A percentile compares a stretch with the other conserved stretches of the same genome.
These are phyloP conservation scores for Penicillium mononematosum DNA, from an alignment of 495 filamentous ascomycete genomes.

Conservation along the genomic window DNA sequence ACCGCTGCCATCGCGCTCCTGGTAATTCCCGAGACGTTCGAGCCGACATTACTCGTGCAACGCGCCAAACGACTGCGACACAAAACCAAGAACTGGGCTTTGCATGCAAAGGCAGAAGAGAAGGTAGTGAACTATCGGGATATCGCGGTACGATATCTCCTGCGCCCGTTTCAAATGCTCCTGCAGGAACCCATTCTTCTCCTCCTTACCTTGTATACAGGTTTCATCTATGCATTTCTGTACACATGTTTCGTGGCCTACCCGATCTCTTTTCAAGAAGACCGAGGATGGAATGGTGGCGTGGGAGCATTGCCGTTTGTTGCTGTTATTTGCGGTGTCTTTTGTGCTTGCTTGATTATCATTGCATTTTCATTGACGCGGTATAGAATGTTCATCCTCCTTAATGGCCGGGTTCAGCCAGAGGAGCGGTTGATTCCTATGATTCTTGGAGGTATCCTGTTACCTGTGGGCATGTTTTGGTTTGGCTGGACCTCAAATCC, in stretches of 20 bases:
- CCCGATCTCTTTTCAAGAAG: conserved; percentile 49
- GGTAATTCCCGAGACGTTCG: conserved; percentile 55
- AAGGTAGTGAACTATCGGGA: conserved; percentile 22
- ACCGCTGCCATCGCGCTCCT: conserved; percentile 42
- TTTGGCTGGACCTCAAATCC: conserved; percentile 53
- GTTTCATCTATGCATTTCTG: conserved; percentile 38
- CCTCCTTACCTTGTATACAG: conserved; percentile 38
- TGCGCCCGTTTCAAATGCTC: conserved; percentile 34
- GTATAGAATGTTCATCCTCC: conserved; percentile 20
- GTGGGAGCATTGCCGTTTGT: conserved; percentile 53
- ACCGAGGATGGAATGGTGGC: conserved; percentile 46
- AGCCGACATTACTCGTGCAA: conserved; percentile 47
- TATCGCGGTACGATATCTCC: conserved; percentile 40
- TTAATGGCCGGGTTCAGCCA: conserved; percentile 34
- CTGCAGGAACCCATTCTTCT: conserved; percentile 40
- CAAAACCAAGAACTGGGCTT: conserved; percentile 56
- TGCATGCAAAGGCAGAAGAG: conserved; percentile 36
- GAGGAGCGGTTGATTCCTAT: conserved; percentile 53
- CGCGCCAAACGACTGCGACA: conserved; percentile 50
- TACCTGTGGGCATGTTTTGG: conserved; percentile 56
- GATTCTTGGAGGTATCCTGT: conserved; percentile 47
- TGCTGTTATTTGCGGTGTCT: conserved; percentile 50
- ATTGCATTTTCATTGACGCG: conserved; percentile 45
- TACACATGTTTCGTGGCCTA: conserved; percentile 53
- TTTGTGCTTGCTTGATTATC: conserved; percentile 47